Percentiles rank a stretch among this genome's conserved stretches.
phyloP scores from a whole-genome alignment of 1,139 yeast species.

The Candida smagusa region DNA sequence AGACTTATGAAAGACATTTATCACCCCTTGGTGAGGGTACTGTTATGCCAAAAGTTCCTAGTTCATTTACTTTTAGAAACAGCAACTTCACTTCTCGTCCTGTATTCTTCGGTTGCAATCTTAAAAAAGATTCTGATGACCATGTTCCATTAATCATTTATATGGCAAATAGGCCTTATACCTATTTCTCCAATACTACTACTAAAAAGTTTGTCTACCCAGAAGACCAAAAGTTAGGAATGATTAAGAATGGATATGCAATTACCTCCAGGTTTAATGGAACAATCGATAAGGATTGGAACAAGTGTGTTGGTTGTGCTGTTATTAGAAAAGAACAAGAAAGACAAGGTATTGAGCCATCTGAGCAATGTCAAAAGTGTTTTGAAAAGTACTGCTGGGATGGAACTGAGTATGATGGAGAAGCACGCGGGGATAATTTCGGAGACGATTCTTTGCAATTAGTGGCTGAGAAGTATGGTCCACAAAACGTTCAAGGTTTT shows the following conservation, averaged over 20 bases:
- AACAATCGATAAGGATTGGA: slow-evolving; percentile 71
- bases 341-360: slow-evolving; percentile 56
- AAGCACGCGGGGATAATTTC: slow-evolving; percentile 15
- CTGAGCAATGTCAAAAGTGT: slow-evolving; percentile 71
- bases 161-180: slow-evolving; percentile 21
- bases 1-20: slow-evolving; percentile 19
- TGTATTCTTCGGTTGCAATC: slow-evolving; percentile 22
- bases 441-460: slow-evolving; percentile 10
- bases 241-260: slow-evolving; percentile 80
- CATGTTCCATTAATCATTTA: slow-evolving; percentile 20
- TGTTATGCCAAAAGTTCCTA: slow-evolving; percentile 20
- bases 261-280: slow-evolving; percentile 68
- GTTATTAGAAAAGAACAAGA: slow-evolving; percentile 79
- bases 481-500: slow-evolving; percentile 6
- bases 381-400: slow-evolving; percentile 81
- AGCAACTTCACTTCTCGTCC: slow-evolving; percentile 19
- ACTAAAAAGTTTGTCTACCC: slow-evolving; percentile 20
- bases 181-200: slow-evolving; percentile 16
- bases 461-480: slow-evolving; percentile 7
- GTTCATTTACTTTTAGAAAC: slow-evolving; percentile 14
- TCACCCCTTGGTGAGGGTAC: slow-evolving; percentile 26
- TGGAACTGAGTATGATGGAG: slow-evolving; percentile 32
- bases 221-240: slow-evolving; percentile 51
- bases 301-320: slow-evolving; percentile 85
- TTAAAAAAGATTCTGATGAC: slow-evolving; percentile 5